Conservation (phyloP, 2,329 filamentous ascomycete genomes). For the Cordyceps cateniannulata region DNA sequence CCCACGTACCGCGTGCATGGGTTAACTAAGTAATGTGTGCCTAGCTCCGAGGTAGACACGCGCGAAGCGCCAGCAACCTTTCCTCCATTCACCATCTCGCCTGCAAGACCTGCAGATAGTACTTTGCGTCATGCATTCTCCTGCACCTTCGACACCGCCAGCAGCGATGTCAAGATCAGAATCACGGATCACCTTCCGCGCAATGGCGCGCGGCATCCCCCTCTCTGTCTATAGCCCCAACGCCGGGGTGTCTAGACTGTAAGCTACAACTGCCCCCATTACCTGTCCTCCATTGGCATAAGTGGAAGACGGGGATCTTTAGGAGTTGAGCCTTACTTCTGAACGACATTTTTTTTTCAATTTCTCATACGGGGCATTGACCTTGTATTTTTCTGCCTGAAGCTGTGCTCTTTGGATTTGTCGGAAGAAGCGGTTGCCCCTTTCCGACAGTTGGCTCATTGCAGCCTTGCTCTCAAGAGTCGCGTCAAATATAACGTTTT, state of each 20-base stretch:
- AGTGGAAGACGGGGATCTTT: slow-evolving; percentile 17
- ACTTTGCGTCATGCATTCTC: slow-evolving; percentile 1
- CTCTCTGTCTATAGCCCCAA: slow-evolving; percentile 41
- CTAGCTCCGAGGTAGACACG: too few relatives aligned
- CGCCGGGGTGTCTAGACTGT: slow-evolving; percentile 41
- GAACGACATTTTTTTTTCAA: background rate
- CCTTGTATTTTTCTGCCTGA: background rate
- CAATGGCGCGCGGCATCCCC: slow-evolving; percentile 14
- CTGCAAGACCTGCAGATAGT: background rate
- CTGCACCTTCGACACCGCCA: background rate
- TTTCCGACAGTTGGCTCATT: slow-evolving; percentile 1
- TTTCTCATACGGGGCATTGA: background rate
- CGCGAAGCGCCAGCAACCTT: background rate
- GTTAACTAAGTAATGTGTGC: too few relatives aligned
- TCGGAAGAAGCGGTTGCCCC: background rate
- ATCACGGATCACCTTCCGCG: background rate
- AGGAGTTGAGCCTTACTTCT: background rate
- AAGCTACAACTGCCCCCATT: slow-evolving; percentile 22
- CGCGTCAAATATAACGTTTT: background rate
- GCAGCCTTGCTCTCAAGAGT: background rate
- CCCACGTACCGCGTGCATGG: background rate
- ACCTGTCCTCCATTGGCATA: slow-evolving; percentile 19
- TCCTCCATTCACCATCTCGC: background rate
- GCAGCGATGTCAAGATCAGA: background rate
- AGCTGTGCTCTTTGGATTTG: background rate